Evolutionary conservation across 2,329 filamentous ascomycete species (phyloP), one percentile per base, ranked within the genome.

Genomic region (Cladosporium oxysporum): DNA sequence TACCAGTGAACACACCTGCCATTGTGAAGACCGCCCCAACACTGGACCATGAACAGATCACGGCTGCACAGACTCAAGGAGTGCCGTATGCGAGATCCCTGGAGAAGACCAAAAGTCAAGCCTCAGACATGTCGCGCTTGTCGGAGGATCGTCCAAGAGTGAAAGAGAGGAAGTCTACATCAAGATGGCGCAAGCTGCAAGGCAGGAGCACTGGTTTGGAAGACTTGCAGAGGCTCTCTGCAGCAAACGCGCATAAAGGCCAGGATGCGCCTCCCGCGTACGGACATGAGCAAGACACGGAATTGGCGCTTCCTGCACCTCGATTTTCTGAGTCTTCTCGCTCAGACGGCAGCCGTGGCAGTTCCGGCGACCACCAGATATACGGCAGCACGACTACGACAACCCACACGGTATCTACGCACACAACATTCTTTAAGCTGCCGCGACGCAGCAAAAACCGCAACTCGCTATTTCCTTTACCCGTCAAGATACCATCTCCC

Each of bases 11-110:
- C n/a, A 58, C 62, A 12, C 88, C 88, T 18, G 83, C 84, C 23
- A 98, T 98, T 76, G 95, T 98, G 77, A 97, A 91, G 59, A 98
- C 94, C 12, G 91, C 93, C 18, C 93, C 95, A 11, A 95, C 93
- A 10, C 85, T 88, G 59, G 79, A 50, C 23, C 59, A 66, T 21
- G 60, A 66, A 31, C 62, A 63, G 65, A 66, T 67, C 44, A 47
- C 52, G 29, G 65, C 58, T 5, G 62, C 67, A 26, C 70, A 71
- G 21, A 55, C 58, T 21, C 64, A 70, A 37, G 71, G 70, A 12
- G 70, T 69, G 23, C 37, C 73, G 23, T 75, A 75, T 65, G 71
- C 70, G 66, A 69, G 71, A 49, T 66, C 69, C 23, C 66, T 69
- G 33, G 71, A 73, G 21, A 69, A 70, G 66, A 57, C 53, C 53